Base-by-base conservation (phyloP, 2,329 filamentous ascomycete genomes). In the Cercospora janseana region DNA sequence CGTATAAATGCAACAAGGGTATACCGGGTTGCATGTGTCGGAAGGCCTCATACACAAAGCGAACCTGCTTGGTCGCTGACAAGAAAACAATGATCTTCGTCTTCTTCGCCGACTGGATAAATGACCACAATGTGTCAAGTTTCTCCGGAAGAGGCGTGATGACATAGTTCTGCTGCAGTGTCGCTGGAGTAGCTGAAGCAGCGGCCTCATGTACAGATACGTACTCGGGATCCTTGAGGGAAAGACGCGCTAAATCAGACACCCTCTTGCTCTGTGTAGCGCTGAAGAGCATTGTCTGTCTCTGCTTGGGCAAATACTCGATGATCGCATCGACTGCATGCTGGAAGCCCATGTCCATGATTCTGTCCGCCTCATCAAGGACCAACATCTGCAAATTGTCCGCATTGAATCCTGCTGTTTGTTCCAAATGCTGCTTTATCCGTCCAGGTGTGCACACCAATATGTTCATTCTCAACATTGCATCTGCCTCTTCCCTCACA, bases 331-430 rank as follows among this genome's bases (percentile, higher is more conserved):
- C 93, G 3, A 98, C 85, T 1, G 88, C 88, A 4, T 79, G 76
- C 69, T 95, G 86, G 68, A 98, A 98, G 4, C 93, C 93, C 89
- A 97, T 93, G 65, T 98, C 93, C 79, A 98, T 83, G 64, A 96
- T 96, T 29, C 93, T 82, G 69, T 98, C 93, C 2, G 93, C 93
- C 70, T 98, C 93, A 63, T 98, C 93, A 49, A 98, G 76, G 0
- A 98, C 91, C 43, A 98, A 75, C 68, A 98, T 87, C 72, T 95
- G 88, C 57, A 98, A 70, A 66, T 95, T 93, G 67, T 93, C 86
- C 56, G 92, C 87, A 58, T 92, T 89, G 65, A 98, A 87, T 13
- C 86, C 83, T 0, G 89, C 88, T 0, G 92, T 97, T 74, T 96
- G 91, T 64, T 95, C 92, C 63, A 98, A 76, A 69, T 98, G 93